Evolutionary conservation across 371 early-diverging fungal genomes (phyloP), one percentile per base, ranked within the genome.

Genomic region (Mortierella polycephala): DNA sequence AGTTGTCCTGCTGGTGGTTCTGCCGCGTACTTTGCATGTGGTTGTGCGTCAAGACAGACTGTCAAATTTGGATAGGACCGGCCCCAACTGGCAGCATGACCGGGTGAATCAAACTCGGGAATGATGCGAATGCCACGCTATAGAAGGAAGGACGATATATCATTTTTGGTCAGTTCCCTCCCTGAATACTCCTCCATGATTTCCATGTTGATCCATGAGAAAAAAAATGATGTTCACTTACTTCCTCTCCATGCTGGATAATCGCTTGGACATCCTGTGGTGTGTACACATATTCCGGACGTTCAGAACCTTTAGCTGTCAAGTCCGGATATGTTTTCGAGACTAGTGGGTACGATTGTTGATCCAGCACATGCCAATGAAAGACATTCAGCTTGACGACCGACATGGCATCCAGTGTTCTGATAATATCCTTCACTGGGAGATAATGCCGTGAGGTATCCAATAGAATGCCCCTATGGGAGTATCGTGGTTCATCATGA

Each of bases 291-390:
- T 41, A 57, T 13, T 81, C 63, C 1, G 88, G 73, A 14, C 64
- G 53, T 71, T 92, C 90, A 4, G 94, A 92, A 23, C 92, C 94
- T 57, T 91, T 90, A 5, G 82, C 58, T 1, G 69, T 58, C 56
- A 95, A 76, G 16, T 89, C 88, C 0, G 94, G 94, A 53, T 85
- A 84, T 0, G 75, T 62, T 51, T 81, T 73, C 7, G 86, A 83
- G 60, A 83, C 84, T 58, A 90, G 84, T 0, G 93, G 92, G 87
- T 91, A 95, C 12, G 91, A 84, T 49, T 94, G 94, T 45, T 92
- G 84, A 61, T 95, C 95, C 6, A 91, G 85, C 5, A 92, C 86
- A 67, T 95, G 95, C 93, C 94, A 94, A 74, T 95, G 95, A 74
- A 95, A 85, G 7, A 92, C 91, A 64, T 95, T 95, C 75, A 95